Percentiles rank a stretch among this genome's conserved stretches.
Conservation (phyloP, 2,329 filamentous ascomycete genomes). For the Claviceps cyperi region DNA sequence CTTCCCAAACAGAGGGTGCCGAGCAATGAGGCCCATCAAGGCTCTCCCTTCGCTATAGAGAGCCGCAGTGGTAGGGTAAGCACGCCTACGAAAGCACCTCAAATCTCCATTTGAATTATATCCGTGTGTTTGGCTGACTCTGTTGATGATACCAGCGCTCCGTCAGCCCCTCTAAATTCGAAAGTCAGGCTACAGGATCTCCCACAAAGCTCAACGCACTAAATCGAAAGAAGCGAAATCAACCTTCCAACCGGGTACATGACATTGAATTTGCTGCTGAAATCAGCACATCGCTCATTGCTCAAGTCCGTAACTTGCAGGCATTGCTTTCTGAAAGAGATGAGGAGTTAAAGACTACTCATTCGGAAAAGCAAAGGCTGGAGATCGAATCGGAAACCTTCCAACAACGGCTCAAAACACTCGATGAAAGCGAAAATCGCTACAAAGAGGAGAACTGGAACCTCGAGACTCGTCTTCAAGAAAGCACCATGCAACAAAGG, state of each 20-base stretch:
- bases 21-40: constrained; percentile 45
- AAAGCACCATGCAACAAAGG: constrained; percentile 57
- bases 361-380: constrained; percentile 60
- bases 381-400: constrained; percentile 72
- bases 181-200: constrained; percentile 69
- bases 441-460: constrained; percentile 99
- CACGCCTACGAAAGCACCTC: constrained; percentile 1
- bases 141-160: constrained; percentile 37
- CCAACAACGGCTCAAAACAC: constrained; percentile 61
- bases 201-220: constrained; percentile 82
- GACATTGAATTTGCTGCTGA: constrained; percentile 98
- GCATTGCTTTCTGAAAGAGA: constrained; percentile 75
- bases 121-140: not conserved
- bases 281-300: constrained; percentile 85
- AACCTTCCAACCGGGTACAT: constrained; percentile 74
- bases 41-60: constrained; percentile 39
- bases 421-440: constrained; percentile 88
- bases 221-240: constrained; percentile 78
- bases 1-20: constrained; percentile 70
- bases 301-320: constrained; percentile 88
- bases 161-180: constrained; percentile 62
- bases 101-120: not conserved
- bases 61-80: constrained; percentile 38
- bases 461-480: constrained; percentile 82
- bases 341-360: constrained; percentile 62